Percentiles rank a stretch among this genome's conserved stretches.
phyloP scores from a whole-genome alignment of 805 yeast species.

The Pachysolen tannophilus region DNA sequence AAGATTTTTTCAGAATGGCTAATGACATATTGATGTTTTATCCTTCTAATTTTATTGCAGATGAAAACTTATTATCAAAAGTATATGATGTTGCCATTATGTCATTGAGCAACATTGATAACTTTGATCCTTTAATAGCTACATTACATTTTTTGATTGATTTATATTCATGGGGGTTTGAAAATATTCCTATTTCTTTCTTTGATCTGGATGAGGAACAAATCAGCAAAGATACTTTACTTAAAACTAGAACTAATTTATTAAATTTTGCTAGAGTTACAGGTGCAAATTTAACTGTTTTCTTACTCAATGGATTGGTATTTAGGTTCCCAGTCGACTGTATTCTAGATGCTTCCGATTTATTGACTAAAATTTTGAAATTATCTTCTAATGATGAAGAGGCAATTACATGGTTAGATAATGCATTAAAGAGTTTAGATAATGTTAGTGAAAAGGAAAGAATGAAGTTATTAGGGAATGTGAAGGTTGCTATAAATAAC shows the following conservation, averaged over 20 bases:
- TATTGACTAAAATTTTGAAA: constrained; percentile 55
- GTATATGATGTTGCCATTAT: constrained; percentile 53
- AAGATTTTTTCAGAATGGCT: constrained; percentile 81
- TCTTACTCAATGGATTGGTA: constrained; percentile 58
- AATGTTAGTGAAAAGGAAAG: constrained; percentile 63
- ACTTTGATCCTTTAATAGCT: constrained; percentile 62
- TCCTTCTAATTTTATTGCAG: constrained; percentile 44
- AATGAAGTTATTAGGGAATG: constrained; percentile 47
- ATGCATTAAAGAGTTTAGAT: constrained; percentile 51
- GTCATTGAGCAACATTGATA: constrained; percentile 44
- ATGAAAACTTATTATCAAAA: constrained; percentile 38
- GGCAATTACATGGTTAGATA: constrained; percentile 50
- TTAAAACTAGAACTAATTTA: constrained; percentile 37
- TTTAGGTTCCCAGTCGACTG: constrained; percentile 65
- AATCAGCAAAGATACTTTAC: not conserved
- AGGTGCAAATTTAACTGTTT: constrained; percentile 49
- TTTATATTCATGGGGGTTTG: constrained; percentile 77
- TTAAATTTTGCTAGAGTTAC: constrained; percentile 37
- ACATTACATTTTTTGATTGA: constrained; percentile 76
- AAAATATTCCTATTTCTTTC: constrained; percentile 70
- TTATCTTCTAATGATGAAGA: constrained; percentile 36
- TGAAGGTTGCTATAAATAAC: constrained; percentile 52
- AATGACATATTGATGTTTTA: constrained; percentile 70
- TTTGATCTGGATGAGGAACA: constrained; percentile 22
- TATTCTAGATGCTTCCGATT: constrained; percentile 66